Percentiles rank a stretch among this genome's conserved stretches.
phyloP scores from a whole-genome alignment of 1,284 basidiomycete species.

The Flammula alnicola region DNA sequence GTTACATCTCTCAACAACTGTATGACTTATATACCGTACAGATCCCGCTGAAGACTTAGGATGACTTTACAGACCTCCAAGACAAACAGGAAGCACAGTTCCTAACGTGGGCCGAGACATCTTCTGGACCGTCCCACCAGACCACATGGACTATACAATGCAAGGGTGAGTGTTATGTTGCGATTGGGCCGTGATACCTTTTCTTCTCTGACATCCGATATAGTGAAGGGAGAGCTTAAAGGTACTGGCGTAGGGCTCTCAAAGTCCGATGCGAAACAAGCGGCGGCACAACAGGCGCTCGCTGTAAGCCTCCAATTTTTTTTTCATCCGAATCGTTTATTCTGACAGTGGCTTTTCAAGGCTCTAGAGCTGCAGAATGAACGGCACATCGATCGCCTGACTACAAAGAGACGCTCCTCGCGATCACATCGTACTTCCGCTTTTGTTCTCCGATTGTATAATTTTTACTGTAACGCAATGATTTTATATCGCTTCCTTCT shows the following conservation, averaged over 20 bases:
- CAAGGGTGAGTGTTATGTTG: slow-evolving; percentile 48
- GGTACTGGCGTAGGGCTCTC: slow-evolving; percentile 47
- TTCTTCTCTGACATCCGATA: background rate
- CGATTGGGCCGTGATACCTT: slow-evolving; percentile 1
- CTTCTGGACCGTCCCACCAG: slow-evolving; percentile 44
- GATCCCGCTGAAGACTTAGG: slow-evolving; percentile 1
- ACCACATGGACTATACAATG: slow-evolving; percentile 55
- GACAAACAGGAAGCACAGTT: slow-evolving; percentile 29
- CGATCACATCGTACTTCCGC: background rate
- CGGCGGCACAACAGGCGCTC: slow-evolving; percentile 54
- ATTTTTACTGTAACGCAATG: slow-evolving; percentile 8
- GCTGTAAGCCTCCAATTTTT: slow-evolving; percentile 29
- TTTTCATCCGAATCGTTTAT: too few relatives aligned
- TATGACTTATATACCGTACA: slow-evolving; percentile 29
- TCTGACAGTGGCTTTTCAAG: background rate
- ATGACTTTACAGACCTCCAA: slow-evolving; percentile 45
- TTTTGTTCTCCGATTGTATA: slow-evolving; percentile 14
- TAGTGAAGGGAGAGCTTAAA: slow-evolving; percentile 53
- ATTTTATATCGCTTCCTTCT: slow-evolving; percentile 23
- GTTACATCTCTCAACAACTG: slow-evolving; percentile 58
- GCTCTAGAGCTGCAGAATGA: slow-evolving; percentile 1
- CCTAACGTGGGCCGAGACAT: slow-evolving; percentile 46
- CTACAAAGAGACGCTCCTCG: too few relatives aligned
- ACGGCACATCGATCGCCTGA: too few relatives aligned
- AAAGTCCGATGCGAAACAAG: slow-evolving; percentile 55